Conservation (phyloP, 345 rosid species). For the Pistacia integerrima region DNA sequence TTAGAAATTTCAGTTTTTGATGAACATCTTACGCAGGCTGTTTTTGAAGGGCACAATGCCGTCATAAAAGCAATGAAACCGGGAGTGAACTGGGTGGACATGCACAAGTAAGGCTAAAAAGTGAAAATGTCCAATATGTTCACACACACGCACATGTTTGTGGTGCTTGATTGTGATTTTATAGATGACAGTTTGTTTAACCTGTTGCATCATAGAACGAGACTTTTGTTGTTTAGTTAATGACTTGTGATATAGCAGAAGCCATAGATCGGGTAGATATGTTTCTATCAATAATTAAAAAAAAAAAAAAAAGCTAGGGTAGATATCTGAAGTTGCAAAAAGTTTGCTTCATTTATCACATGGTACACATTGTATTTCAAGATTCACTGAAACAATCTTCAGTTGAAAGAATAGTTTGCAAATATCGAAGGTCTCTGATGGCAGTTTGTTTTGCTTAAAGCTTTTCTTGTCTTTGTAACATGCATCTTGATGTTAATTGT, state of each 20-base stretch:
- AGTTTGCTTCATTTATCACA: background rate
- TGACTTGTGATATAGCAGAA: background rate
- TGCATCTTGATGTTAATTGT: background rate
- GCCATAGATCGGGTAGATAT: background rate
- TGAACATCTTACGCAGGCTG: constrained; percentile 56
- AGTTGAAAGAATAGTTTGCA: background rate
- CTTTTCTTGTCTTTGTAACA: background rate
- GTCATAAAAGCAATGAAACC: constrained; percentile 85
- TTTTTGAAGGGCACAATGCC: constrained; percentile 81
- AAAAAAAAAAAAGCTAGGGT: background rate
- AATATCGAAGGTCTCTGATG: background rate
- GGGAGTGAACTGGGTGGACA: constrained; percentile 85
- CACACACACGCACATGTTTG: background rate
- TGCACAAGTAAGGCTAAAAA: constrained; percentile 74
- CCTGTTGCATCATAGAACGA: background rate
- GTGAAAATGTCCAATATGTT: background rate
- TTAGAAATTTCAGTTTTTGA: constrained; percentile 8
- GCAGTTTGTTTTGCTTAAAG: background rate
- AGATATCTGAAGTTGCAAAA: constrained; percentile 8
- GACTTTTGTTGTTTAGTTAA: background rate
- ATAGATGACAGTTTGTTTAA: background rate
- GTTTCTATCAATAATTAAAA: no score
- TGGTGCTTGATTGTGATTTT: constrained; percentile 7
- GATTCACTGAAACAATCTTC: background rate
- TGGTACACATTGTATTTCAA: background rate